Evolutionary conservation across 2,329 filamentous ascomycete species (phyloP).

Genomic region (Epichloe brachyelytri): DNA sequence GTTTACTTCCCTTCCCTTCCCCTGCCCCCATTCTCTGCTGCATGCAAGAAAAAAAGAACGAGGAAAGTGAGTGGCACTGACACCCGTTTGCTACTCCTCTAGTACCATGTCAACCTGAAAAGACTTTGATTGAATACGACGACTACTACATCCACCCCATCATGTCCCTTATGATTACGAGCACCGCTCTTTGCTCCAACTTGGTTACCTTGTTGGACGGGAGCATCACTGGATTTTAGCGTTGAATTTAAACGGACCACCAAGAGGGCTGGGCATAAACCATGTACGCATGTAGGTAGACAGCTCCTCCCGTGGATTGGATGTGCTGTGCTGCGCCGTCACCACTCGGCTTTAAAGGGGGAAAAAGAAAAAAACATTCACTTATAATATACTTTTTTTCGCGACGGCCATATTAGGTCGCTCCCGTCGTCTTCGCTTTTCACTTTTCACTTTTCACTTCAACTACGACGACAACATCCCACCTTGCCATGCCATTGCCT

Average conservation of each 20-base stretch:
- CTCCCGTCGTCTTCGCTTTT: background rate
- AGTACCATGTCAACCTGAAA: conserved; percentile 7
- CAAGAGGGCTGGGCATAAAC: too few species aligned
- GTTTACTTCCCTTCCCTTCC: conserved; percentile 1
- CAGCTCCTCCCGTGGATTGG: too few species aligned
- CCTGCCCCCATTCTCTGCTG: background rate
- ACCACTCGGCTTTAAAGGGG: background rate
- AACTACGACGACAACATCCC: too few species aligned
- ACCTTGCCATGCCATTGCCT: background rate
- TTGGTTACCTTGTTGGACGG: background rate
- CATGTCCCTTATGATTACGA: background rate
- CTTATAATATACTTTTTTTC: background rate
- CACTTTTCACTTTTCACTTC: background rate
- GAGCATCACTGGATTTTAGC: background rate
- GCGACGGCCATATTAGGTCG: background rate
- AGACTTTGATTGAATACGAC: conserved; percentile 1
- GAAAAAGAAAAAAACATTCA: too few species aligned
- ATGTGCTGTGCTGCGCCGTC: background rate
- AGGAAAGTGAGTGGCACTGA: background rate
- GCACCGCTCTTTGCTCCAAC: background rate
- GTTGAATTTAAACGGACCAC: background rate
- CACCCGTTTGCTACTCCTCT: background rate
- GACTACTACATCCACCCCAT: background rate
- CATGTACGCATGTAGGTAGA: too few species aligned
- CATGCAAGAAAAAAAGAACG: background rate